Evolutionary conservation across 306 rosid species (phyloP).

Genomic region (Castanospermum australe): DNA sequence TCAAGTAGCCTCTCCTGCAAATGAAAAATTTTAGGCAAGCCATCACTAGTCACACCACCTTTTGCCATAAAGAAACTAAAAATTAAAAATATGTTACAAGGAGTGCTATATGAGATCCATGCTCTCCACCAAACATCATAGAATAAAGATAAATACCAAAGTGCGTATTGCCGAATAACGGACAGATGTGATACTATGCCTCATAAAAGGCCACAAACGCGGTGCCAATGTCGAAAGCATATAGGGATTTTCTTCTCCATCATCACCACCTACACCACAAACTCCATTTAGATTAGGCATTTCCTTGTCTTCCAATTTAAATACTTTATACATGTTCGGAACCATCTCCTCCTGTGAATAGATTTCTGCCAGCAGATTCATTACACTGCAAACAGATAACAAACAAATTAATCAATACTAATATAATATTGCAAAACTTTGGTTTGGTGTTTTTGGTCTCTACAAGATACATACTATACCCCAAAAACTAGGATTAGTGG

Average conservation of each 20-base stretch:
- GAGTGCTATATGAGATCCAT: background rate
- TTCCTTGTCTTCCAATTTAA: conserved; percentile 46
- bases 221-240: conserved; percentile 80
- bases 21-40: conserved; percentile 20
- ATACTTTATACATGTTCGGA: conserved; percentile 69
- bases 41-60: background rate
- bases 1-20: conserved; percentile 93
- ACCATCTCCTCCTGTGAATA: conserved; percentile 93
- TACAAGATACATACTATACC: background rate
- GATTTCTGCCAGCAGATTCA: conserved; percentile 96
- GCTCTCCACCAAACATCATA: background rate
- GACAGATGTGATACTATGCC: conserved; percentile 89
- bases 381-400: conserved; percentile 76
- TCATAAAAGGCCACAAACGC: conserved; percentile 98
- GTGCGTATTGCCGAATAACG: conserved; percentile 93
- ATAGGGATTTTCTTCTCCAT: conserved; percentile 70
- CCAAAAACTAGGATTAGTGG: background rate
- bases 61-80: background rate
- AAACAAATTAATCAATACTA: conserved; percentile 10
- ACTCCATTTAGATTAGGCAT: conserved; percentile 55
- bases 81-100: background rate
- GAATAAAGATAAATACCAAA: conserved; percentile 56
- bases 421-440: background rate
- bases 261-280: conserved; percentile 40
- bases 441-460: background rate